Evolutionary conservation across 495 filamentous ascomycete species (phyloP).

Genomic region (Hyaloscypha finlandica): DNA sequence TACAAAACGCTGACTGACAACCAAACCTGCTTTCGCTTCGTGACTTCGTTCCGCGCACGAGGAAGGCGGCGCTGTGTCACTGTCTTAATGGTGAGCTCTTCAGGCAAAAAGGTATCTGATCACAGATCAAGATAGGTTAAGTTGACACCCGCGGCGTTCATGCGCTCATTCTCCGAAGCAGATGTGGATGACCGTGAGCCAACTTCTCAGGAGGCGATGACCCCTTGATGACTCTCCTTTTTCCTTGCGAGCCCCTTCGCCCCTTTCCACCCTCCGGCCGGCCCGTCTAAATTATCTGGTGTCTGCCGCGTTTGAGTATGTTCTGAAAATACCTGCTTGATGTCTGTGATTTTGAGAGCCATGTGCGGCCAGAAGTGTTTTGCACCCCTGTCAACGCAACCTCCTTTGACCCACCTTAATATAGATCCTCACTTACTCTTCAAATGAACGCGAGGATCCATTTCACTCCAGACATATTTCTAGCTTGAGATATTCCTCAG

Average conservation of each 20-base stretch:
- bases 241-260: neutral
- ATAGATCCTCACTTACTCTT: neutral
- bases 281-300: neutral
- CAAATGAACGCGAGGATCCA: neutral
- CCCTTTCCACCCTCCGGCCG: neutral
- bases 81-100: neutral
- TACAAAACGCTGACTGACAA: neutral
- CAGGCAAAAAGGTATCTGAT: neutral
- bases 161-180: neutral
- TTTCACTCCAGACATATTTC: neutral
- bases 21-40: neutral
- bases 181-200: neutral
- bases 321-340: neutral
- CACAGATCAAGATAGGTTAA: neutral
- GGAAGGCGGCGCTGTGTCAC: neutral
- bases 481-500: neutral
- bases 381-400: neutral
- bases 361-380: neutral
- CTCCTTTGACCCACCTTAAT: neutral
- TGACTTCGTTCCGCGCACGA: neutral
- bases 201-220: neutral
- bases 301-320: neutral
- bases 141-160: neutral
- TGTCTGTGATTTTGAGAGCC: neutral
- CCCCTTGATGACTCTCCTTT: neutral